Evolutionary conservation across 2,329 filamentous ascomycete species (phyloP), one percentile per base, ranked within the genome.

Genomic region (Phialemoniopsis sp.): DNA sequence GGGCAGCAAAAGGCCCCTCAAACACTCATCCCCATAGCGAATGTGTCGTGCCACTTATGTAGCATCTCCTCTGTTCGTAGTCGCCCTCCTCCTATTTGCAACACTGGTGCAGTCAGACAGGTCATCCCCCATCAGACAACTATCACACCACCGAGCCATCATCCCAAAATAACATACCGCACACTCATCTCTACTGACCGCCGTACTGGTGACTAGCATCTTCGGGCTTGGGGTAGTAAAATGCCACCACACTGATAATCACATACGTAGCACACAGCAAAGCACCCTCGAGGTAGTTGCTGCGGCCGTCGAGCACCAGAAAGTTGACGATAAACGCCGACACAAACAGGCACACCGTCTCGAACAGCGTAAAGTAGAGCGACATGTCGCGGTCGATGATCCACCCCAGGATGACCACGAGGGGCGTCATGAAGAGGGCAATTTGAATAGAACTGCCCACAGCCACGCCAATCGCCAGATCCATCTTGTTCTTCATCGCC

Each of bases 311-410:
- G 44, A 91, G 69, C 36, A 94, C 88, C 43, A 94, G 66, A 57
- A 93, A 94, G 63, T 91, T 93, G 62, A 91, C 87, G 46, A 94
- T 89, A 47, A 94, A 82, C 8, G 89, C 82, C 37, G 81, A 86
- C 37, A 91, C 80, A 61, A 94, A 94, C 53, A 94, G 76, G 41
- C 85, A 87, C 16, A 93, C 85, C 0, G 88, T 94, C 73, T 94
- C 88, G 62, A 94, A 95, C 36, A 89, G 74, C 44, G 88, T 88
- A 61, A 94, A 94, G 67, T 91, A 89, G 28, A 94, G 72, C 19
- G 84, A 77, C 81, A 87, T 86, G n/a, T 81, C 70, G 43, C 75
- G 76, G 44, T 72, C 63, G 59, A 86, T 74, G 44, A 73, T 74
- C 83, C 83, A 87, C n/a, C 82, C 83, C 15, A 87, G 66, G 17